Evolutionary conservation across 768 basidiomycete species (phyloP), one percentile per base, ranked within the genome.

Genomic region (Calocera viscosa): DNA sequence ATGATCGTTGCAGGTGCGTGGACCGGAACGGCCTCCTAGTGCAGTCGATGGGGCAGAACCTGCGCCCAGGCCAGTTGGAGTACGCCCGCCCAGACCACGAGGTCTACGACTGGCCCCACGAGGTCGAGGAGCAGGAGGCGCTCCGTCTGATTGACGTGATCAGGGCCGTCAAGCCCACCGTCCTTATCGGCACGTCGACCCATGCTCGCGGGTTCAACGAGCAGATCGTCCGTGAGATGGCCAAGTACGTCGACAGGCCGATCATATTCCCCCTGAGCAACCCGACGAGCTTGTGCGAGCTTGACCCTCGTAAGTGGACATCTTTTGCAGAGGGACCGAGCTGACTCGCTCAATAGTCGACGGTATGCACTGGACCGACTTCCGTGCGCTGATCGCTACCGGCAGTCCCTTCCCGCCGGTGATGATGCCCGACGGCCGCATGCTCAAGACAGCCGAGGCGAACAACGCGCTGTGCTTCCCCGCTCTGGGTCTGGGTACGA

Each of bases 191-290:
- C 33, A 89, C 87, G 67, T 91, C 89, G 67, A 93, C 91, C 1
- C 80, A 83, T 63, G 80, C 83, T 22, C 87, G 89, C 2, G 88
- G 86, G 33, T 95, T 95, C 76, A 86, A 82, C 2, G 83, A 90
- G 76, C 85, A 88, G 67, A 78, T 91, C 41, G 77, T 90, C 35
- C 78, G 79, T 72, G 81, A 82, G 30, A 87, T 94, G 90, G 80
- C 82, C 32, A 83, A 82, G 69, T 79, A 82, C 64, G 82, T 82
- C 43, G 87, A 88, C 26, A 78, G 87, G 68, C 91, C 91, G 0
- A 88, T 93, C 72, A 90, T 94, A 69, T 81, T 93, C 72, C 90
- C 91, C 17, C 80, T 94, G 49, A 87, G 85, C 41, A 94, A 94
- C 75, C 92, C 91, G 1, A 90, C 86, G 68, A 74, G 77, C 49